Base-by-base conservation (phyloP, 2,329 filamentous ascomycete genomes). In the Nigrospora sphaerica region DNA sequence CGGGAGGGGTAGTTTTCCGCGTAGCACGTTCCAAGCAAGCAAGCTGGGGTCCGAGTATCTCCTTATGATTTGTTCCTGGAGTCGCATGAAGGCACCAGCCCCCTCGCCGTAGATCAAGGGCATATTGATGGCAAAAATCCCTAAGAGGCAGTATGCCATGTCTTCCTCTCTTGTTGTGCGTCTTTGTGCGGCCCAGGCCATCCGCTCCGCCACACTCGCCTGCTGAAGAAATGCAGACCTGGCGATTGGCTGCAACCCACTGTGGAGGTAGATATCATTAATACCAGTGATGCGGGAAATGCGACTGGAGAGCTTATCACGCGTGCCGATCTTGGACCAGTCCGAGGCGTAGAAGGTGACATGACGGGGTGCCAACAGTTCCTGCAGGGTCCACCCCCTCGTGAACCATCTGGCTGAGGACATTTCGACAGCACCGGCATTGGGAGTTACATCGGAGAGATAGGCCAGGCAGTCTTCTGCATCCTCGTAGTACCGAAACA, bases 401-500 rank as follows among this genome's bases (percentile, higher is more conserved):
- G 33, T 40, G 36, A 52, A 46, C 49, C 49, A 50, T 10, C 42
- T 34, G 19, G 11, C 37, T 13, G 4, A 12, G 6, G 5, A 17
- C 10, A 12, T 39, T 12, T 4, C 10, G 12, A 17, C 37, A n/a
- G n/a, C n/a, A n/a, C n/a, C n/a, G n/a, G n/a, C 7, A n/a, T 11
- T 28, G 13, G 18, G 11, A 12, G n/a, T n/a, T n/a, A 57, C 46
- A 43, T 57, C 55, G 12, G 45, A 39, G 3, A 61, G 50, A 33
- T 58, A 59, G 1, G 49, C 54, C 12, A 55, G 59, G 46, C 57
- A 61, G 2, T 57, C 32, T 2, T 12, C 32, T 5, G 58, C 47
- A 10, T 36, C 14, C 14, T 42, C 36, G 31, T 61, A 61, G 57
- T 57, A 61, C 4, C 48, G 45, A n/a, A 53, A 59, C 57, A 56